Percentiles rank a stretch among this genome's conserved stretches.
Evolutionary conservation across 148 eudicot species (phyloP).

Genomic region (Chenopodium berlandieri): DNA sequence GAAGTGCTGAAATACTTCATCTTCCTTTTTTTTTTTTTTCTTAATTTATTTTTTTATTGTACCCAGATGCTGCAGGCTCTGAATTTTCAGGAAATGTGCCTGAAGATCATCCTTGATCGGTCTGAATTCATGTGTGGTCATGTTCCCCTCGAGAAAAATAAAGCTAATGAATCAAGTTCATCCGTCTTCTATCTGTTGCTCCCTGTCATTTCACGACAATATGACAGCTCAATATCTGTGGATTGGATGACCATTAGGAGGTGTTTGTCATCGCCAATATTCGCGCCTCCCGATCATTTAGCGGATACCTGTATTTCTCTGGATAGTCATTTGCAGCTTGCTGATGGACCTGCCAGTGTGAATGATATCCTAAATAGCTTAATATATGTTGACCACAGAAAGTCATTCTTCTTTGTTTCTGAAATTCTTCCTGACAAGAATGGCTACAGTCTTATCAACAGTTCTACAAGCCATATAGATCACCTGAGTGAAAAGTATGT

Average conservation of each 20-base stretch:
- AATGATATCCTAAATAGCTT: conserved; percentile 66
- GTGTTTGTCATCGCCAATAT: conserved; percentile 86
- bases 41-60: neutral
- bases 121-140: conserved; percentile 51
- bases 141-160: conserved; percentile 51
- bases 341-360: conserved; percentile 56
- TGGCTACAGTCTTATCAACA: conserved; percentile 52
- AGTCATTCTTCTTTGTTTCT: conserved; percentile 75
- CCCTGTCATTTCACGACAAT: conserved; percentile 50
- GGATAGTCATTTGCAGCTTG: conserved; percentile 54
- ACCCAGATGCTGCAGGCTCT: conserved; percentile 69
- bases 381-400: conserved; percentile 74
- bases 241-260: conserved; percentile 75
- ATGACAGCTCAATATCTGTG: conserved; percentile 36
- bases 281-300: conserved; percentile 32
- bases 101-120: conserved; percentile 79
- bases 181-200: conserved; percentile 71
- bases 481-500: conserved; percentile 64
- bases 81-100: conserved; percentile 70
- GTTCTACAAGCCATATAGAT: conserved; percentile 45
- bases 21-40: conserved; percentile 10
- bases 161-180: conserved; percentile 33
- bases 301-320: conserved; percentile 19
- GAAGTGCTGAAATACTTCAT: neutral
- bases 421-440: conserved; percentile 54